These are phyloP conservation scores for Xerocomellus dryophilus DNA, from an alignment of 768 basidiomycete species.

Conservation along the genomic window DNA sequence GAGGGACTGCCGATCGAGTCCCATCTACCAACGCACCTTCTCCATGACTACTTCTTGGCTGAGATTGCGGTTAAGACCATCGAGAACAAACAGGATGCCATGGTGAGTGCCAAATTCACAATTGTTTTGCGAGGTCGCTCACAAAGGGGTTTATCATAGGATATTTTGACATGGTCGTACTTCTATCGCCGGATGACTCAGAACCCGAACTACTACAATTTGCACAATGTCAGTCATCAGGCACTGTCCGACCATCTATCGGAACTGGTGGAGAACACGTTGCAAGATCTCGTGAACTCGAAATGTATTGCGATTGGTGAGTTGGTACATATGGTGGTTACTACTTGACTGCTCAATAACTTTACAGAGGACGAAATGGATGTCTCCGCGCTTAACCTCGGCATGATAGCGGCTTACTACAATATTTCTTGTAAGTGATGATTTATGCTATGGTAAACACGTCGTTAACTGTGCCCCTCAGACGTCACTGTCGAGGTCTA, in stretches of 20 bases:
- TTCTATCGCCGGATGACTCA: constrained; percentile 98
- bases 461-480: constrained; percentile 26
- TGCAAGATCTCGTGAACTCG: constrained; percentile 88
- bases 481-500: constrained; percentile 98
- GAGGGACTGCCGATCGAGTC: constrained; percentile 99
- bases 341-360: neutral
- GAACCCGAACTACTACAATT: constrained; percentile 93
- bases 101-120: constrained; percentile 48
- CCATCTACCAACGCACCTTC: constrained; percentile 80
- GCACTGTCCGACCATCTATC: constrained; percentile 95
- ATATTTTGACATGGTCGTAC: constrained; percentile 98
- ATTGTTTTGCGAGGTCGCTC: neutral
- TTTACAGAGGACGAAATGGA: constrained; percentile 85
- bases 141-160: constrained; percentile 40
- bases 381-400: constrained; percentile 85
- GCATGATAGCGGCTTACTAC: constrained; percentile 98
- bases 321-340: constrained; percentile 16
- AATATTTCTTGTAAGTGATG: constrained; percentile 77
- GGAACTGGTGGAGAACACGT: constrained; percentile 90
- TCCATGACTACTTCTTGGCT: constrained; percentile 97
- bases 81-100: constrained; percentile 97
- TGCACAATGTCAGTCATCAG: constrained; percentile 93
- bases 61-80: constrained; percentile 99
- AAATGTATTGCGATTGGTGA: constrained; percentile 90
- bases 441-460: neutral